Percentiles rank a stretch among this genome's conserved stretches.
Evolutionary conservation across 2,329 filamentous ascomycete species (phyloP).

Genomic region (Hymenotorrendiella dingleyae): DNA sequence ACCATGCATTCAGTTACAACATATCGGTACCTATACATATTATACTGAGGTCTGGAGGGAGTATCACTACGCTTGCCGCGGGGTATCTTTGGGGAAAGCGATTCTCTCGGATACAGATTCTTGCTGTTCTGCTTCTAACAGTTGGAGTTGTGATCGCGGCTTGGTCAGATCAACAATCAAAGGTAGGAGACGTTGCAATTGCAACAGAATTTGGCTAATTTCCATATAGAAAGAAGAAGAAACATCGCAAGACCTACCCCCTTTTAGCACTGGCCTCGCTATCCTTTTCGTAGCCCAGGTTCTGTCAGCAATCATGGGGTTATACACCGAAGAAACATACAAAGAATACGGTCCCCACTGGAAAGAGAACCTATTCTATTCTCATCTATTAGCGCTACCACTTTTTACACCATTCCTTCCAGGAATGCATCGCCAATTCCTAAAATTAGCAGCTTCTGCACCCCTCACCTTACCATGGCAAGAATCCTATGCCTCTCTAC

Average conservation of each 20-base stretch:
- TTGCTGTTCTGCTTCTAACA: conserved; percentile 78
- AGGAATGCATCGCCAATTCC: conserved; percentile 58
- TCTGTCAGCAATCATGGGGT: conserved; percentile 86
- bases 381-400: conserved; percentile 67
- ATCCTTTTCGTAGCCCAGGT: conserved; percentile 86
- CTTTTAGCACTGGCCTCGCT: conserved; percentile 64
- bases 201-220: conserved; percentile 12
- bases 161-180: conserved; percentile 80
- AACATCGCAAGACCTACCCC: conserved; percentile 33
- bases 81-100: conserved; percentile 80
- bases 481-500: conserved; percentile 28
- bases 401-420: conserved; percentile 69
- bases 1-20: conserved; percentile 93
- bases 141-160: conserved; percentile 81
- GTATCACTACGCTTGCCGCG: conserved; percentile 91
- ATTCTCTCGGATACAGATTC: conserved; percentile 73
- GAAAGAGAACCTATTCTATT: conserved; percentile 96
- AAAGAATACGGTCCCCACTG: conserved; percentile 79
- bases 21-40: conserved; percentile 97
- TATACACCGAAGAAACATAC: conserved; percentile 92
- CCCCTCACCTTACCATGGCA: conserved; percentile 43
- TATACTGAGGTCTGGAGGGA: conserved; percentile 89
- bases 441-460: conserved; percentile 56
- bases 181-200: conserved; percentile 46
- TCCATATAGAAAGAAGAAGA: conserved; percentile 19